Evolutionary conservation across 2,329 filamentous ascomycete species (phyloP), one percentile per base, ranked within the genome.

Genomic region (Claviceps paspali): DNA sequence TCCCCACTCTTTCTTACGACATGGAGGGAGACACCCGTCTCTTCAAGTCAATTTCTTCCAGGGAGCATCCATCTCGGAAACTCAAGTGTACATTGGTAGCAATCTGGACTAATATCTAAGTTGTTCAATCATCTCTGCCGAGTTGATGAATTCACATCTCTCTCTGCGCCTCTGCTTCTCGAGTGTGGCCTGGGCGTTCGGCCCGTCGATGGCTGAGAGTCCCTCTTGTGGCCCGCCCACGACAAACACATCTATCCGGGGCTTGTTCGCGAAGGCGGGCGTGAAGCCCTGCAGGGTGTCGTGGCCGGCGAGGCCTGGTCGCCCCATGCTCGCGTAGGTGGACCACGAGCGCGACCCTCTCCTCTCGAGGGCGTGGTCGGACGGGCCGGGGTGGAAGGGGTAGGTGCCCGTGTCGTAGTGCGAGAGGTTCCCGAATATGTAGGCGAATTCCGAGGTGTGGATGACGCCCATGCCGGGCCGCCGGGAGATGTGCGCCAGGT

Each of bases 391-490:
- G 10, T 57, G 47, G 48, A 59, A 61, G 35, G 47, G 51, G 49
- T 51, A 53, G 1, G 46, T 52, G 7, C 46, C 47, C 3, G 49
- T 46, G 35, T 67, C 55, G 47, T 65, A 72, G 36, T 60, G 52
- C 2, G 60, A 56, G 14, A 64, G 43, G 39, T 64, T 64, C 9
- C 56, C 67, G 41, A 65, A 72, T 3, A 68, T 52, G 49, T 71
- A 73, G 5, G 65, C 61, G 19, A 72, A 63, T 36, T 73, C 69
- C 0, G 65, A 64, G 0, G 65, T 68, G 47, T 74, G 69, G 5
- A 68, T 55, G 0, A 62, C 53, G 21, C 68, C 68, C 5, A 64
- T 45, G 1, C 63, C 63, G 1, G 56, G 51, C 3, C 52, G 43
- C 8, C 56, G 55, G 17, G 45, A 45, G 3, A 52, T 36, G 8